These are phyloP conservation scores for Colletotrichum trifolii DNA, from an alignment of 2,329 filamentous ascomycete genomes.

Conservation along the genomic window DNA sequence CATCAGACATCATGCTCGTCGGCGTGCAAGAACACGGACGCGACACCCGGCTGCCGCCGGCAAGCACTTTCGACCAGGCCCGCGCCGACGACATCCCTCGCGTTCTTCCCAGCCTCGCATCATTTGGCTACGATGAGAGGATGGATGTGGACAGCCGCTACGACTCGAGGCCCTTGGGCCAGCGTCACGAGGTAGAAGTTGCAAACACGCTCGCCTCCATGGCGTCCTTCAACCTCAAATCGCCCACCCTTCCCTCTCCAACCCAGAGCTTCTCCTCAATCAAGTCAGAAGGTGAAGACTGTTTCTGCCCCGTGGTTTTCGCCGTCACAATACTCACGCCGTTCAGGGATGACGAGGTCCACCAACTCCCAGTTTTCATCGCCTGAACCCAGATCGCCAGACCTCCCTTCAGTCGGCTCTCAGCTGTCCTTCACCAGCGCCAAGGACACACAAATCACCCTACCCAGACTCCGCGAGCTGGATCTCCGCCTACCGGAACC, in stretches of 20 bases:
- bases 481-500: constrained; percentile 32
- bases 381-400: constrained; percentile 28
- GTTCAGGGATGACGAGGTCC: constrained; percentile 32
- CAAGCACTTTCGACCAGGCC: constrained; percentile 14
- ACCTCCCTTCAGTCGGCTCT: constrained; percentile 26
- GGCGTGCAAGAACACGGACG: constrained; percentile 32
- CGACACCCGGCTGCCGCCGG: constrained; percentile 27
- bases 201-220: constrained; percentile 34
- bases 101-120: constrained; percentile 31
- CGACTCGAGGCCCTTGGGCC: constrained; percentile 24
- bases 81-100: constrained; percentile 26
- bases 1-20: constrained; percentile 31
- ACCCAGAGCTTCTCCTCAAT: constrained; percentile 33
- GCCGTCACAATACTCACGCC: constrained; percentile 15
- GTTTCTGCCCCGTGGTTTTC: too few species aligned
- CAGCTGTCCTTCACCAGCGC: constrained; percentile 15
- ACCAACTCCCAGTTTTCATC: constrained; percentile 34
- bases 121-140: constrained; percentile 32
- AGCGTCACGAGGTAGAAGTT: constrained; percentile 31
- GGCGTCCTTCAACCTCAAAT: constrained; percentile 36
- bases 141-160: constrained; percentile 26
- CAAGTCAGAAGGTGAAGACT: constrained; percentile 26
- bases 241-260: constrained; percentile 29
- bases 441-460: constrained; percentile 24
- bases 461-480: constrained; percentile 37